Evolutionary conservation across 2,329 filamentous ascomycete genomes (phyloP), one percentile per base, ranked within the genome.

Genomic region (Scolecobasidium constrictum): DNA sequence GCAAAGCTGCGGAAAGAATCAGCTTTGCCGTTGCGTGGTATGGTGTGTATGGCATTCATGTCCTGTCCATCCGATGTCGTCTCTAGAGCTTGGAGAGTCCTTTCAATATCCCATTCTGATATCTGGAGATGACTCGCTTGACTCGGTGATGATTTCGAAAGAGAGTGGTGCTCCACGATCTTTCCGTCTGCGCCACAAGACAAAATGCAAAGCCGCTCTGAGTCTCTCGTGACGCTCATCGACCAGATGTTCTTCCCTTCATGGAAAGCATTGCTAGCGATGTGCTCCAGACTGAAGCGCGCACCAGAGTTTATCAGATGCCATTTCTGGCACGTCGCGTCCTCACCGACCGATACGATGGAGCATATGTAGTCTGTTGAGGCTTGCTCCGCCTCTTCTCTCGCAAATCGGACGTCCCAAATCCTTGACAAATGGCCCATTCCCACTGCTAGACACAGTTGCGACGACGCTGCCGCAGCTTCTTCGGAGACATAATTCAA

Each of bases 231-330:
- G 28, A 78, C 70, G 11, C 35, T 17, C 6, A 49, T 15, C 0
- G 87, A 80, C 88, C 90, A 96, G 5, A 96, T 78, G 56, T 95
- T 87, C 60, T 95, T 98, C 5, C 92, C 92, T 23, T 68, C 71
- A 56, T 96, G 88, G 46, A 78, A 74, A 39, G 77, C 73, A 5
- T 72, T 76, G 2, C 69, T 65, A 9, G 42, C 22, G 2, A 69
- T 55, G 40, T 83, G 72, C 11, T 60, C 59, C 35, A 86, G 57
- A 4, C 50, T 60, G 37, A 61, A 46, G 33, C 39, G 11, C 35
- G 44, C 17, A n/a, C 16, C 12, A n/a, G 19, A 31, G 16, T 34
- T 46, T 9, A 11, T 19, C n/a, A 60, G 41, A 17, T 51, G 66
- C 86, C 88, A 95, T 47, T 73, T 67, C 52, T 88, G 80, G 42